Percentiles rank a stretch among this genome's conserved stretches.
Conservation (phyloP, 1,139 yeast species). For the Geotrichum citri-aurantii region DNA sequence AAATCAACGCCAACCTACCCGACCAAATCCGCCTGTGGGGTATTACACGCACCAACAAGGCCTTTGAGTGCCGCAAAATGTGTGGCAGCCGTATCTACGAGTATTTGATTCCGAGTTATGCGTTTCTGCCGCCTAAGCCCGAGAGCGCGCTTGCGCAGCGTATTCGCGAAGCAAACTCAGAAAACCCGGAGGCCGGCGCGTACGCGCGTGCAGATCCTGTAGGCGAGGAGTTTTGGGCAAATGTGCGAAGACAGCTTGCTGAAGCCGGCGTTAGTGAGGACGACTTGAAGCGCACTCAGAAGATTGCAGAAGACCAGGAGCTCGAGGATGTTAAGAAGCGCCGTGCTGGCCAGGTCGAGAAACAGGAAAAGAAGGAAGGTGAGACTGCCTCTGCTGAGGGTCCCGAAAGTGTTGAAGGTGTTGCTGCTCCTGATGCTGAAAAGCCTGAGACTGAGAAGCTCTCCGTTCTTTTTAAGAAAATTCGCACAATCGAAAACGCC, state of each 20-base stretch:
- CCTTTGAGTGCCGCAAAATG: constrained; percentile 92
- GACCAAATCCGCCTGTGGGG: constrained; percentile 92
- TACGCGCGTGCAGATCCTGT: constrained; percentile 58
- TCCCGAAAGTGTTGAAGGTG: constrained; percentile 25
- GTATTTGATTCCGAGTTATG: constrained; percentile 84
- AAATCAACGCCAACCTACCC: constrained; percentile 71
- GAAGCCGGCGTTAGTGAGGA: constrained; percentile 33
- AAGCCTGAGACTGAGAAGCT: constrained; percentile 37
- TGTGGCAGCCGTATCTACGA: constrained; percentile 93
- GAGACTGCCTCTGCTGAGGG: constrained; percentile 27
- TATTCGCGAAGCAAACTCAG: constrained; percentile 48
- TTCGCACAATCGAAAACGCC: constrained; percentile 61
- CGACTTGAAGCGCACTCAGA: constrained; percentile 36
- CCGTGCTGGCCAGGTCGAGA: constrained; percentile 26
- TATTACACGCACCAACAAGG: constrained; percentile 77
- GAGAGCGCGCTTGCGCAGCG: constrained; percentile 55
- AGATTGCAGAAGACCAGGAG: constrained; percentile 32
- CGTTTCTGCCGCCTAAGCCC: constrained; percentile 87
- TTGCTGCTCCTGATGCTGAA: constrained; percentile 8
- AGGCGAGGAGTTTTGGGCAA: constrained; percentile 68
- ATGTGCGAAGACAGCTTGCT: constrained; percentile 36
- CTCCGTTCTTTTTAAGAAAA: constrained; percentile 43
- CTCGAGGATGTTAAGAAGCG: constrained; percentile 19
- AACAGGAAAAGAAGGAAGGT: constrained; percentile 5
- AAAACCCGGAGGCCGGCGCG: constrained; percentile 45